phyloP scores from a whole-genome alignment of 495 filamentous ascomycete genomes.

The Melanomma pulvis-pyrius region DNA sequence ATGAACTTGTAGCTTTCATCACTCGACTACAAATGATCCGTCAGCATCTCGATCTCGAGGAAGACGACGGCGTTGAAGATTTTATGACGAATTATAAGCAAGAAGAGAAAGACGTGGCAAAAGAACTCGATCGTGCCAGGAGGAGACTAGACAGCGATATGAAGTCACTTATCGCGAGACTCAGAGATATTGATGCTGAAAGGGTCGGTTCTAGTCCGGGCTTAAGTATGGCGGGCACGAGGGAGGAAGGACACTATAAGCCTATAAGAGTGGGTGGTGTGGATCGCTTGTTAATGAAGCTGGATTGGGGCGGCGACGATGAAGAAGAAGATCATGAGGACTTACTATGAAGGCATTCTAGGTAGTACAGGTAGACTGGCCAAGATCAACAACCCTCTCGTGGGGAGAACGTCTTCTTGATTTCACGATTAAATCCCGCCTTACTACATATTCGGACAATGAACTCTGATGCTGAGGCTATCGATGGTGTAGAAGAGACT shows the following conservation, averaged over 20 bases:
- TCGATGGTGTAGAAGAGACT: too few species aligned
- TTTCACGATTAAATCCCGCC: neutral
- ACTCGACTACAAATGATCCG: slow-evolving; percentile 72
- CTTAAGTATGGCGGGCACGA: slow-evolving; percentile 33
- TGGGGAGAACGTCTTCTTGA: too few species aligned
- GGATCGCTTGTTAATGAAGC: slow-evolving; percentile 81
- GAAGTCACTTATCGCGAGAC: slow-evolving; percentile 60
- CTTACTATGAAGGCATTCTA: slow-evolving; percentile 8
- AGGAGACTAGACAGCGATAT: slow-evolving; percentile 61
- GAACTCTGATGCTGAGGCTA: neutral
- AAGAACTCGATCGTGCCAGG: slow-evolving; percentile 58
- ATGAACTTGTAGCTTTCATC: slow-evolving; percentile 75
- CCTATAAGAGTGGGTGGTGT: slow-evolving; percentile 71
- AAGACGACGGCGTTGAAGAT: slow-evolving; percentile 77
- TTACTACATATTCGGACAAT: neutral
- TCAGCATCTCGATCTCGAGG: slow-evolving; percentile 72
- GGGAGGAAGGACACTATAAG: slow-evolving; percentile 55
- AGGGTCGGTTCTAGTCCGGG: slow-evolving; percentile 35
- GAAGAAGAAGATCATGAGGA: slow-evolving; percentile 33
- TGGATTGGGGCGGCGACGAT: slow-evolving; percentile 65
- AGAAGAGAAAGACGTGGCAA: slow-evolving; percentile 67
- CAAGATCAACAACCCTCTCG: neutral
- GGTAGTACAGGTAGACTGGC: neutral
- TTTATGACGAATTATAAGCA: slow-evolving; percentile 66
- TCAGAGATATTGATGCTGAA: slow-evolving; percentile 62